phyloP scores from a whole-genome alignment of 345 rosid genomes.

The Eucalyptus marginata region DNA sequence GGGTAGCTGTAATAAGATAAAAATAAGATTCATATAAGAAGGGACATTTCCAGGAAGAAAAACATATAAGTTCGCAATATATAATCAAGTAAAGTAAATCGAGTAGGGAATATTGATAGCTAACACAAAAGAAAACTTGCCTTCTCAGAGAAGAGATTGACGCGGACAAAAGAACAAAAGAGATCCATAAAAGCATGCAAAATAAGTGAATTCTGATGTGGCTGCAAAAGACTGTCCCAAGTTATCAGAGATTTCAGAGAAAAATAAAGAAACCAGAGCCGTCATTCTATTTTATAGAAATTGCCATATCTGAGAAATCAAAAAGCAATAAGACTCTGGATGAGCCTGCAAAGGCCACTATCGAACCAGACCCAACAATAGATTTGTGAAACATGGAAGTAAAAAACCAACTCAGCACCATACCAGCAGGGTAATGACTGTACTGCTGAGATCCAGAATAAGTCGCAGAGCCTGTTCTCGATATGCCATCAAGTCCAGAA shows the following conservation, averaged over 20 bases:
- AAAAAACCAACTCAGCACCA: slow-evolving; percentile 16
- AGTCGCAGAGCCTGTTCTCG: slow-evolving; percentile 96
- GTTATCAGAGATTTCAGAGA: slow-evolving; percentile 45
- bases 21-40: neutral
- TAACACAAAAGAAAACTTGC: slow-evolving; percentile 20
- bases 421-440: slow-evolving; percentile 96
- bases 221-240: slow-evolving; percentile 78
- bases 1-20: slow-evolving; percentile 49
- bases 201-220: slow-evolving; percentile 97
- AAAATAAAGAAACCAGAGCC: neutral
- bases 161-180: slow-evolving; percentile 91
- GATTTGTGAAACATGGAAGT: neutral
- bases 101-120: neutral
- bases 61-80: neutral
- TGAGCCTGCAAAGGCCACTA: neutral
- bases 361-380: neutral
- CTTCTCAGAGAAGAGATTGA: slow-evolving; percentile 94
- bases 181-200: slow-evolving; percentile 98
- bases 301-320: neutral
- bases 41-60: neutral
- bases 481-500: slow-evolving; percentile 93
- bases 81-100: neutral
- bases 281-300: neutral
- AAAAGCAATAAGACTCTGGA: neutral
- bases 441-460: slow-evolving; percentile 94